Conservation (phyloP, 2,329 filamentous ascomycete genomes). For the Pseudogymnoascus sp. region DNA sequence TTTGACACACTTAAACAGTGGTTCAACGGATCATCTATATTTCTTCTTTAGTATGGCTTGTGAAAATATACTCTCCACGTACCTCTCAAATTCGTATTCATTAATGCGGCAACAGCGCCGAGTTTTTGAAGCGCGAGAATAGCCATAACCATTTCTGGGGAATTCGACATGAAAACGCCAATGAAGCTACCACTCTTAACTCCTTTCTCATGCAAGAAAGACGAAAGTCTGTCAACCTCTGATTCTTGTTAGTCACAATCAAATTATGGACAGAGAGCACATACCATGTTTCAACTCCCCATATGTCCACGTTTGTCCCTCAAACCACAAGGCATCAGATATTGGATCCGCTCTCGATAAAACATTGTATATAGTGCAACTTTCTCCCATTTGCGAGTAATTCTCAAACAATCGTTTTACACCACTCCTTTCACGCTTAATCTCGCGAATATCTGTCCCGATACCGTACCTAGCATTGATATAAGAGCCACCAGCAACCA, state of each 20-base stretch:
- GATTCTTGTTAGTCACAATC: slow-evolving; percentile 7
- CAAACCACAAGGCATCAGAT: slow-evolving; percentile 39
- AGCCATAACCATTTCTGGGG: slow-evolving; percentile 39
- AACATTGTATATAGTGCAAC: slow-evolving; percentile 35
- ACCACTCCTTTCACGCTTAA: slow-evolving; percentile 30
- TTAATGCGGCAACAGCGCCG: slow-evolving; percentile 36
- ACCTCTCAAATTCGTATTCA: slow-evolving; percentile 40
- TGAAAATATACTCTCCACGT: slow-evolving; percentile 15
- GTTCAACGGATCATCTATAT: slow-evolving; percentile 34
- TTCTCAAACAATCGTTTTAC: slow-evolving; percentile 29
- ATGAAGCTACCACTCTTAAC: slow-evolving; percentile 35
- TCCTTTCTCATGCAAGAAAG: slow-evolving; percentile 31
- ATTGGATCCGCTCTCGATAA: slow-evolving; percentile 33
- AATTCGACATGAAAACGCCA: slow-evolving; percentile 40
- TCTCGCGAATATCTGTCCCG: slow-evolving; percentile 31
- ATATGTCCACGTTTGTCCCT: slow-evolving; percentile 40
- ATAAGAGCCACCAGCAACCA: slow-evolving; percentile 30
- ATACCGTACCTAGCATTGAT: slow-evolving; percentile 36
- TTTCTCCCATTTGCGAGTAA: slow-evolving; percentile 32
- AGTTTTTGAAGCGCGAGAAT: slow-evolving; percentile 38
- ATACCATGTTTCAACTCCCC: slow-evolving; percentile 34
- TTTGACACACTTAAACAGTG: slow-evolving; percentile 37
- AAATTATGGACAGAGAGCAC: slow-evolving; percentile 14
- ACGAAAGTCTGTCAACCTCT: slow-evolving; percentile 38
- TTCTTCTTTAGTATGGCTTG: neutral